phyloP scores from a whole-genome alignment of 108 stramenopile genomes.

The Chaetoceros muelleri region DNA sequence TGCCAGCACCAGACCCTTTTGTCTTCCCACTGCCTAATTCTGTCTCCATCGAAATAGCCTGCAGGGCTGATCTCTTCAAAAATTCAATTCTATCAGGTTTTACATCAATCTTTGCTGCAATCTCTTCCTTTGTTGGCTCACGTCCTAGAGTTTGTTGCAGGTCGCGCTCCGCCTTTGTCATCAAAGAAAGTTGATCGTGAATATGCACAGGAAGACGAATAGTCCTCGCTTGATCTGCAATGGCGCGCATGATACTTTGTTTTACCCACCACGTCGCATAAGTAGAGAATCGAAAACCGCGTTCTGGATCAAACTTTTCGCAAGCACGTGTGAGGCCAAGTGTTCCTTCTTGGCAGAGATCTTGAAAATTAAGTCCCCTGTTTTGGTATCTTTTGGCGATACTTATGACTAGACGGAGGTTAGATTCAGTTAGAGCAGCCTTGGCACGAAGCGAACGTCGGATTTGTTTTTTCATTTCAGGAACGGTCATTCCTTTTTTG shows the following conservation, averaged over 20 bases:
- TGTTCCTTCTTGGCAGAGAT: slow-evolving; percentile 92
- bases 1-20: slow-evolving; percentile 69
- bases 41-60: slow-evolving; percentile 70
- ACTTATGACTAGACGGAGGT: slow-evolving; percentile 82
- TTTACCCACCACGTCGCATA: slow-evolving; percentile 98
- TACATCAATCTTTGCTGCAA: slow-evolving; percentile 47
- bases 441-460: slow-evolving; percentile 76
- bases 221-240: slow-evolving; percentile 85
- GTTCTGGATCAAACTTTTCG: slow-evolving; percentile 92
- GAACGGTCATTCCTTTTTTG: slow-evolving; percentile 55
- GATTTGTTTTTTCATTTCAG: slow-evolving; percentile 82
- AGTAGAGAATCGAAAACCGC: slow-evolving; percentile 92
- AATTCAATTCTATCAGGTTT: slow-evolving; percentile 70
- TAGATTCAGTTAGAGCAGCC: slow-evolving; percentile 74
- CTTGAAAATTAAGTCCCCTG: slow-evolving; percentile 75
- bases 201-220: slow-evolving; percentile 90
- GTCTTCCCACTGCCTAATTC: slow-evolving; percentile 49
- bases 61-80: slow-evolving; percentile 49
- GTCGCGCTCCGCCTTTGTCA: slow-evolving; percentile 62
- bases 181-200: slow-evolving; percentile 63
- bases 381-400: slow-evolving; percentile 85
- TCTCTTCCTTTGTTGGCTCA: slow-evolving; percentile 64
- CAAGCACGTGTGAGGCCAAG: slow-evolving; percentile 86
- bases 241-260: slow-evolving; percentile 89
- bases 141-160: slow-evolving; percentile 60